Base-by-base conservation (phyloP, 306 rosid species). In the Fragaria iinumae region DNA sequence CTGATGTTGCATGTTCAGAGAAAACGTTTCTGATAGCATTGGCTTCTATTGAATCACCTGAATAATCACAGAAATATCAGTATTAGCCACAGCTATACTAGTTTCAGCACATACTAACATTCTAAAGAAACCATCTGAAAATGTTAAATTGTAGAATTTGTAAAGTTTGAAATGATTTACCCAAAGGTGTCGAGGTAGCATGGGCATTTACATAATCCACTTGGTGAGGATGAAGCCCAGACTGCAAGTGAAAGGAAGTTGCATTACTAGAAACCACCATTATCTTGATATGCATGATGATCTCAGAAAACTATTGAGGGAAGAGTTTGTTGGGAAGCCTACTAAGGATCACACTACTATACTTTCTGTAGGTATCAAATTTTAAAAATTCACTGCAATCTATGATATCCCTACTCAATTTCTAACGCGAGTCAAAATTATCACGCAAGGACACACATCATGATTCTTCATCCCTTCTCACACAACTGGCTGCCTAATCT, bases 191-290 rank as follows among this genome's bases (percentile, higher is more conserved):
- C 65, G 97, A 92, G 68, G 98, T 90, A 50, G 98, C 97, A 83
- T 92, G 96, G 8, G 98, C 97, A 86, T 95, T 90, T 69, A 95
- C 80, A 83, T 95, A 95, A 80, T 89, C 91, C 80, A 95, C 91
- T 73, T 95, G 89, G 67, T 84, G 81, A 74, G 92, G 91, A 77
- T 84, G 87, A 78, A 95, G 84, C 76, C 93, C 97, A 29, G 98
- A 90, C 97, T 90, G 89, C 80, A 84, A 71, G 16, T 27, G 73
- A 71, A 88, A 78, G 45, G 20, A 41, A 60, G 34, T 63, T 45
- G 71, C 49, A 67, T 76, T 68, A 67, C 50, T 39, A 70, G 4
- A 71, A 73, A 66, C 38, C 25, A 9, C 23, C 8, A 39, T 38
- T 27, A 81, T 44, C 39, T 70, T 53, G 56, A 14, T 41, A 75